Base-by-base conservation (phyloP, 805 yeast genomes). In the Metschnikowia picachoensis region DNA sequence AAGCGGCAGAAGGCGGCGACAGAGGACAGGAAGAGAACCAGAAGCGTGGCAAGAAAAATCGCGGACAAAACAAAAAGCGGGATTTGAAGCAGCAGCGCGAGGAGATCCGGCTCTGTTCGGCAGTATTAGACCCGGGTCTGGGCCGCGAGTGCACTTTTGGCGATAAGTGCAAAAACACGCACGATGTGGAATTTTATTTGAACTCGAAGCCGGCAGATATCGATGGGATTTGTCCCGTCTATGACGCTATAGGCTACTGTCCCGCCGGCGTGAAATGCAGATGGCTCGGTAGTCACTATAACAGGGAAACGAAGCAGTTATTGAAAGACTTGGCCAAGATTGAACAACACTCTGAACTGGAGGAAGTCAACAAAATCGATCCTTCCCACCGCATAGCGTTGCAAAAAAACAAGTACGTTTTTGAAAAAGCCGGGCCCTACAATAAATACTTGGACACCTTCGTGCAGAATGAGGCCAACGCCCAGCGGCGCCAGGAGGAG, bases 201-300 rank as follows among this genome's bases (percentile, higher is more conserved):
- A 67, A 60, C 0, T 62, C 77, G 20, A 92, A 94, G 63, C 85
- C 81, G 1, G 73, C 67, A 0, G 98, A 94, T 61, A 68, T 88
- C 17, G 78, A 74, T 9, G 95, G 95, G 0, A 59, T 59, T 1
- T 94, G 99, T 66, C 98, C 99, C 0, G 96, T 88, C 3, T 90
- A 70, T 60, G 71, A 70, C 30, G 84, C 86, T 1, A 71, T 88
- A 31, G 99, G 99, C 0, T 83, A 80, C 59, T 94, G 99, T 72
- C 96, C 96, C 4, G 78, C 85, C 50, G 99, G 99, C 0, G 67
- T 87, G 57, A 92, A 88, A 64, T 94, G 99, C 68, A 79, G 97
- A 58, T 94, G 96, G 88, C 75, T 94, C 47, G 69, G 77, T 3
- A 78, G 87, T 13, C 98, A 94, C 67, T 77, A 70, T 59, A 62